Conservation (phyloP, 495 filamentous ascomycete genomes). For the Hypoxylon rickii region DNA sequence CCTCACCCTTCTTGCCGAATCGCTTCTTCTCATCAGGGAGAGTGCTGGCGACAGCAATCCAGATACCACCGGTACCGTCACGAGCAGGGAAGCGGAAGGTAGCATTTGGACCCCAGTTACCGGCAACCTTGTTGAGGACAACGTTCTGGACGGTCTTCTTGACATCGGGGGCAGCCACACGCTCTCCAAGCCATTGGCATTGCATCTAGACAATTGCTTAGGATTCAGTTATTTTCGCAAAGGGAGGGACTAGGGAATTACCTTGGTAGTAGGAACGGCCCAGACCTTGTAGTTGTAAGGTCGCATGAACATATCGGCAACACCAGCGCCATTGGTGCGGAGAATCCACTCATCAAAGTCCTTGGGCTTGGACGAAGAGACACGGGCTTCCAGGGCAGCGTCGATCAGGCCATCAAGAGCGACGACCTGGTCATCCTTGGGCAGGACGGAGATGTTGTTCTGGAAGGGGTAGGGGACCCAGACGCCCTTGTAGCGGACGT, state of each 20-base stretch:
- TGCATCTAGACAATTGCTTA: constrained; percentile 74
- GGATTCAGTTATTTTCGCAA: background rate
- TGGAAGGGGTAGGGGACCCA: constrained; percentile 99
- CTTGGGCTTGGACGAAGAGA: constrained; percentile 86
- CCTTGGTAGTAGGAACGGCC: constrained; percentile 98
- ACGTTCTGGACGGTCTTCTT: constrained; percentile 95
- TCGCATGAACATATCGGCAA: constrained; percentile 97
- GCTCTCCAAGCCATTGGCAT: constrained; percentile 98
- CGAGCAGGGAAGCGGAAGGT: constrained; percentile 98
- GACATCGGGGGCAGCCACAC: constrained; percentile 94
- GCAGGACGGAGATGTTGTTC: constrained; percentile 99
- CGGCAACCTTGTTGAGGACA: constrained; percentile 93
- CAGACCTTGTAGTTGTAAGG: constrained; percentile 99
- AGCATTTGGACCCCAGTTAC: constrained; percentile 97
- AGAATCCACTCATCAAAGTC: constrained; percentile 99
- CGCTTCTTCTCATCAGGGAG: constrained; percentile 88
- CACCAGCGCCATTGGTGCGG: constrained; percentile 84
- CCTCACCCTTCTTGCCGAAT: constrained; percentile 83
- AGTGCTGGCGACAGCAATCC: constrained; percentile 96
- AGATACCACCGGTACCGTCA: constrained; percentile 97
- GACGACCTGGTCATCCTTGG: constrained; percentile 93
- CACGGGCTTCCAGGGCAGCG: constrained; percentile 82
- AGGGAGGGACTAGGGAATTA: constrained; percentile 48
- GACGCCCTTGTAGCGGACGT: constrained; percentile 91
- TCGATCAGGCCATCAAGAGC: constrained; percentile 98